Evolutionary conservation across 192 early-diverging fungal genomes (phyloP), one percentile per base, ranked within the genome.

Genomic region (Coemansia sp.): DNA sequence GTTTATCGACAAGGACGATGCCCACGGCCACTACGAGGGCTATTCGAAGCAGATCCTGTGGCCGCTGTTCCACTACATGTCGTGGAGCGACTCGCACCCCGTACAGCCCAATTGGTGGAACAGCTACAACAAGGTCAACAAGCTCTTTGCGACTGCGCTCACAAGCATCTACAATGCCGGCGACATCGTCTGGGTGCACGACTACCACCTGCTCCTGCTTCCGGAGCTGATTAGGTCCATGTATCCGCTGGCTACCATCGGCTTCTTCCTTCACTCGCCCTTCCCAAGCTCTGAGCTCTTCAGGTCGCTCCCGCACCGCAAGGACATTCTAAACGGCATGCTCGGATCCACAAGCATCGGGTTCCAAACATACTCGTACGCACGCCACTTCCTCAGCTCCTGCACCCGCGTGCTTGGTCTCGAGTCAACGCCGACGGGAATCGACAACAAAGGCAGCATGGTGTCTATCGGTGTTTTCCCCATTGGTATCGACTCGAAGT

Each of bases 41-140:
- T 99, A 95, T 76, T 96, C 95, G 84, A 99, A 99, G 84, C 84
- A 86, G 59, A 92, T 93, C n/a, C 82, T 99, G 35, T 99, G 94
- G 95, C 94, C 95, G 41, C 75, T 99, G 69, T 89, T 99, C 54
- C 94, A 97, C 78, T 99, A 97, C 70, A 87, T 96, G 46, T 85
- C 95, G 42, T 95, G 93, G 93, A 87, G 90, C 63, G 83, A 85
- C 42, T 80, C 88, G 29, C 83, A 86, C 1, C 85, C 89, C 62
- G 86, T 88, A 46, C 81, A 88, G 29, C 63, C 83, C 36, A 67
- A 59, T 13, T 87, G 88, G 71, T 99, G 90, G 92, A 77, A 80
- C 15, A 86, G 92, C 66, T 99, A 97, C 81, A 71, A 85, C 48
- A 83, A 83, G 69, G 92, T 93, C 35, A 94, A 96, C 84, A 71